phyloP scores from a whole-genome alignment of 2,329 filamentous ascomycete species.

The Nothomitra cinnamomea region DNA sequence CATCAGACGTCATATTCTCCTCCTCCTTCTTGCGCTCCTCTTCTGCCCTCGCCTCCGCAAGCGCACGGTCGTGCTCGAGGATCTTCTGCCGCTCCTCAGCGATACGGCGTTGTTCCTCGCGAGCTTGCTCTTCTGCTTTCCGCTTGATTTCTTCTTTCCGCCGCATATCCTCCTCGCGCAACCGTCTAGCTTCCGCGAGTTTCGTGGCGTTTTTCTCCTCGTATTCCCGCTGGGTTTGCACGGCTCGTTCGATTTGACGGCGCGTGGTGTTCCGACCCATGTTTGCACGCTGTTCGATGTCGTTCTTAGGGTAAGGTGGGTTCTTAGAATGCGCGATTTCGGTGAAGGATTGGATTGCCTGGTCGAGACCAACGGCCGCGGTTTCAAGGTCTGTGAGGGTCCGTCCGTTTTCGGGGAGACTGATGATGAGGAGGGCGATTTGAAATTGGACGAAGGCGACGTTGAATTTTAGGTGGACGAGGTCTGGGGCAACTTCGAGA shows the following conservation, averaged over 20 bases:
- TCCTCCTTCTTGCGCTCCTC: constrained; percentile 52
- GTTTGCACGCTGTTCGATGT: constrained; percentile 87
- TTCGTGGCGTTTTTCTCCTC: constrained; percentile 87
- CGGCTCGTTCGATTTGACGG: constrained; percentile 73
- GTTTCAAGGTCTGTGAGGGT: constrained; percentile 66
- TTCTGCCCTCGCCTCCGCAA: constrained; percentile 53
- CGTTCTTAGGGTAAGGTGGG: constrained; percentile 75
- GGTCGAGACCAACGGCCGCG: constrained; percentile 63
- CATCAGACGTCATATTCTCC: constrained; percentile 67
- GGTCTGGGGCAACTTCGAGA: constrained; percentile 60
- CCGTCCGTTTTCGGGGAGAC: constrained; percentile 56
- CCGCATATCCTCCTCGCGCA: constrained; percentile 63
- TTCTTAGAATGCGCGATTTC: constrained; percentile 42
- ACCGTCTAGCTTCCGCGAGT: constrained; percentile 60
- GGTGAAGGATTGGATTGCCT: constrained; percentile 57
- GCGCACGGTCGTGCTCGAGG: constrained; percentile 49
- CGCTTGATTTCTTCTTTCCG: constrained; percentile 62
- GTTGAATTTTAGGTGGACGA: constrained; percentile 90
- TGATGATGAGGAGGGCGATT: constrained; percentile 65
- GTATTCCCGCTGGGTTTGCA: constrained; percentile 74
- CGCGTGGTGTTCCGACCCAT: constrained; percentile 95
- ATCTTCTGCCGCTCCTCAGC: constrained; percentile 75
- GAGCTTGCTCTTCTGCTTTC: constrained; percentile 49
- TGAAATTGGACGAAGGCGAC: constrained; percentile 96
- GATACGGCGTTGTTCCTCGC: constrained; percentile 62